phyloP scores from a whole-genome alignment of 1,139 yeast genomes.

The Protomyces inundatus region DNA sequence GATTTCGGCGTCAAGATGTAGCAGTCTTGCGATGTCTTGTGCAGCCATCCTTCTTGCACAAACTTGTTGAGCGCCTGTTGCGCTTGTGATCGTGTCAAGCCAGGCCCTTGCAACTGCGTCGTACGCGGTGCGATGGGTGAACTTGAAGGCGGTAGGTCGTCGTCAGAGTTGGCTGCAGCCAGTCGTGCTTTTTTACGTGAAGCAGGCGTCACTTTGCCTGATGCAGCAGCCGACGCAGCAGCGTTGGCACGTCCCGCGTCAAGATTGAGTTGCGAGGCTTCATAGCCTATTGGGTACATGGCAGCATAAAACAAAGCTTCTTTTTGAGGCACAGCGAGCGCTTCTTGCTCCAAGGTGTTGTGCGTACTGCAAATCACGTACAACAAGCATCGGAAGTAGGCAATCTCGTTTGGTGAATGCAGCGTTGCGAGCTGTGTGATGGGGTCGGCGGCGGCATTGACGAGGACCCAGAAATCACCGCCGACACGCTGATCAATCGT shows the following conservation, averaged over 20 bases:
- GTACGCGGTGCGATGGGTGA: background rate
- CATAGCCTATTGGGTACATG: background rate
- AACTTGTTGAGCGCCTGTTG: slow-evolving; percentile 12
- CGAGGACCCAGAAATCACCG: slow-evolving; percentile 16
- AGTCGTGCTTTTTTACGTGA: background rate
- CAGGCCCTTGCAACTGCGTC: background rate
- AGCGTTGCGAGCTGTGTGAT: slow-evolving; percentile 20
- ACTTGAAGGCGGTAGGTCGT: background rate
- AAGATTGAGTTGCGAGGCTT: background rate
- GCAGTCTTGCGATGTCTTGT: slow-evolving; percentile 6
- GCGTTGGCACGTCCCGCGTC: background rate
- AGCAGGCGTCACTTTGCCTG: background rate
- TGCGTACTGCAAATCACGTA: slow-evolving; percentile 12
- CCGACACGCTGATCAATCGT: slow-evolving; percentile 20
- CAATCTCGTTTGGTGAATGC: slow-evolving; percentile 16
- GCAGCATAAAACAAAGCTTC: slow-evolving; percentile 6
- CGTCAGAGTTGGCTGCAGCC: background rate
- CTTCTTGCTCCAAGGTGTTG: slow-evolving; percentile 14
- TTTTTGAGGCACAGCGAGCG: slow-evolving; percentile 7
- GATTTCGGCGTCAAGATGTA: slow-evolving; percentile 14
- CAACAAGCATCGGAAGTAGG: slow-evolving; percentile 13
- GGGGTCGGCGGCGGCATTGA: slow-evolving; percentile 20
- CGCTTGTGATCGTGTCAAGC: slow-evolving; percentile 1
- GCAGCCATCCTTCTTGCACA: slow-evolving; percentile 23
- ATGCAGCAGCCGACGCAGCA: background rate